Conservation (phyloP, 768 basidiomycete genomes). For the Hygrocybe coccinea region DNA sequence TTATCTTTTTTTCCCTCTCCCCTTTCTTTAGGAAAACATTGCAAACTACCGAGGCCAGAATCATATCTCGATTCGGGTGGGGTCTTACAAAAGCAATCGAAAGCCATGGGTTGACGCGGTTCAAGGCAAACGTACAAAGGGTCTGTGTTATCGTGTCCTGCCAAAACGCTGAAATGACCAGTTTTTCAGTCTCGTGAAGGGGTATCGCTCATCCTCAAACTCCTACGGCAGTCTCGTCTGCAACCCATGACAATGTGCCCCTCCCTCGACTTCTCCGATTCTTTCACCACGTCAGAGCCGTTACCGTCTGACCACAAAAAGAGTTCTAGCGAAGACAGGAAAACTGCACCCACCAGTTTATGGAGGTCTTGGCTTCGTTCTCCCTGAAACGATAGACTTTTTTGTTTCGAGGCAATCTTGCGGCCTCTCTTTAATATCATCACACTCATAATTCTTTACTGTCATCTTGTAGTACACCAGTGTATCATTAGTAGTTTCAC, state of each 20-base stretch:
- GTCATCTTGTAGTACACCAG: too few relatives aligned
- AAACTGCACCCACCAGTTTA: conserved; percentile 9
- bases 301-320: conserved; percentile 4
- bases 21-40: conserved; percentile 61
- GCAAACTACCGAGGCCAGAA: conserved; percentile 81
- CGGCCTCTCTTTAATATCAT: too few relatives aligned
- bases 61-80: conserved; percentile 89
- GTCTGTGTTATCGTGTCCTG: conserved; percentile 38
- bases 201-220: conserved; percentile 72
- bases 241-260: conserved; percentile 49
- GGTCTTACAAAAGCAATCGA: conserved; percentile 84
- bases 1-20: conserved; percentile 9
- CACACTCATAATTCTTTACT: too few relatives aligned
- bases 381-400: conserved; percentile 14
- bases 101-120: conserved; percentile 74
- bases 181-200: conserved; percentile 73
- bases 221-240: conserved; percentile 74
- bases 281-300: conserved; percentile 11
- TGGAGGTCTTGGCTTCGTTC: conserved; percentile 44
- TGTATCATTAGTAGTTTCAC: neutral
- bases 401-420: conserved; percentile 2
- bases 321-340: conserved; percentile 5
- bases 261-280: conserved; percentile 10
- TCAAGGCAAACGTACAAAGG: conserved; percentile 83
- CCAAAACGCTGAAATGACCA: neutral